Conservation (phyloP, 1,139 yeast species). For the Maudiozyma humilis region DNA sequence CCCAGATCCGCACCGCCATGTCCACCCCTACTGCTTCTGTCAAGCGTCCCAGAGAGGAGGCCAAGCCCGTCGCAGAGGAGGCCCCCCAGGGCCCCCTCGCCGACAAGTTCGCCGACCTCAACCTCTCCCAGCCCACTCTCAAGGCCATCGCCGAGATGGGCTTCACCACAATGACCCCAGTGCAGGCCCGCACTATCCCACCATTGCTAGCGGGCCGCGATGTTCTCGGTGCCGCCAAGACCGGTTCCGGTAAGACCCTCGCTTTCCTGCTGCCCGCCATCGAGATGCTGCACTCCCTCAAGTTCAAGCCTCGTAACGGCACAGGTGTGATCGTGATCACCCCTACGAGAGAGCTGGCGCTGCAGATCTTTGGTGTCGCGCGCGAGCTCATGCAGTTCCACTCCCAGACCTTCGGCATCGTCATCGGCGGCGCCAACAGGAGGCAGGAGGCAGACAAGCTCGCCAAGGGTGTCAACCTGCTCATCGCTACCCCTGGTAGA, state of each 20-base stretch:
- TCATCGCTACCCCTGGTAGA: constrained; percentile 97
- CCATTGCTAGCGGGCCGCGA: constrained; percentile 92
- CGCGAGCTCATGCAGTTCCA: constrained; percentile 82
- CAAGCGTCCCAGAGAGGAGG: constrained; percentile 16
- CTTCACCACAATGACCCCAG: constrained; percentile 80
- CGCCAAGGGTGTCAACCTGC: constrained; percentile 82
- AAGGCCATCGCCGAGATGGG: constrained; percentile 82
- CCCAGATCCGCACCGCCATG: neutral
- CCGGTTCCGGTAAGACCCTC: constrained; percentile 95
- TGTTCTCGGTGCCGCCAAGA: constrained; percentile 94
- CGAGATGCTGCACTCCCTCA: constrained; percentile 78
- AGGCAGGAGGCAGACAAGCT: constrained; percentile 94
- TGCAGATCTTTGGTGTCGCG: constrained; percentile 95
- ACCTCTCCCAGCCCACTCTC: constrained; percentile 72
- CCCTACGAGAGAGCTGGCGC: constrained; percentile 87
- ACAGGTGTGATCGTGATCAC: constrained; percentile 83
- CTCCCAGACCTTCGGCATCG: constrained; percentile 90
- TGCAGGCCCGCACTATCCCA: constrained; percentile 90
- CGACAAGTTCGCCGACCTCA: constrained; percentile 45
- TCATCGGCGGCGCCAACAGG: constrained; percentile 97
- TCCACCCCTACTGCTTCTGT: constrained; percentile 1
- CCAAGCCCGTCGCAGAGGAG: neutral
- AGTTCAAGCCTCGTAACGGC: constrained; percentile 87
- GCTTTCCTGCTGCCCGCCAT: constrained; percentile 94
- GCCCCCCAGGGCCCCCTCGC: constrained; percentile 10